Evolutionary conservation across 192 early-diverging fungal genomes (phyloP).

Genomic region (Piromyces finnis): DNA sequence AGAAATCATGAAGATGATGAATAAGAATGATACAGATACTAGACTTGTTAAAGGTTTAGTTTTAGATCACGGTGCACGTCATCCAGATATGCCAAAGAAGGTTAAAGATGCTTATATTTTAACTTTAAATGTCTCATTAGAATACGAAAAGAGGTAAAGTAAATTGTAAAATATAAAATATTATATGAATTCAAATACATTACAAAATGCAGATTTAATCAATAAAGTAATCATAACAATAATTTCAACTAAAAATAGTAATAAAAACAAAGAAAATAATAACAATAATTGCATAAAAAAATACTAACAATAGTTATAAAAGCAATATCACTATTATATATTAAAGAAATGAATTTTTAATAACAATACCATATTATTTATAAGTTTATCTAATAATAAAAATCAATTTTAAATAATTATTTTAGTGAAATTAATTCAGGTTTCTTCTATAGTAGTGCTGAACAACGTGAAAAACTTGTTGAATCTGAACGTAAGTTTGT

Average conservation of each 20-base stretch:
- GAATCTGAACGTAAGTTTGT: constrained; percentile 93
- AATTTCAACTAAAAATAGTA: too few species aligned
- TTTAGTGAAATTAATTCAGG: constrained; percentile 85
- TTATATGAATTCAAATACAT: too few species aligned
- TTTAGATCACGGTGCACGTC: constrained; percentile 94
- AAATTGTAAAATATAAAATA: not conserved
- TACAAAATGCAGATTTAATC: too few species aligned
- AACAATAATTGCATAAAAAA: too few species aligned
- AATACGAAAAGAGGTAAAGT: constrained; percentile 88
- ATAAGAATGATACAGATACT: constrained; percentile 95
- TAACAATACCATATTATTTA: too few species aligned
- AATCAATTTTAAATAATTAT: not conserved
- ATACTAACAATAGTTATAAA: too few species aligned
- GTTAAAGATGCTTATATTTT: constrained; percentile 77
- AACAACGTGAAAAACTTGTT: constrained; percentile 95
- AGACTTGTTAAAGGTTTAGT: constrained; percentile 84
- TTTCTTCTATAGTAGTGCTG: constrained; percentile 95
- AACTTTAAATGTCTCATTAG: constrained; percentile 91
- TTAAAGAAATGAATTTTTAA: too few species aligned
- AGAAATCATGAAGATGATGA: constrained; percentile 99
- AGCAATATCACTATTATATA: too few species aligned
- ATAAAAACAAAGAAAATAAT: too few species aligned
- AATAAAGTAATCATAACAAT: too few species aligned
- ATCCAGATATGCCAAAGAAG: constrained; percentile 97
- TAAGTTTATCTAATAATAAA: too few species aligned